These are phyloP conservation scores for Kappamyces sp. DNA, from an alignment of 192 early-diverging fungal genomes.

Conservation along the genomic window DNA sequence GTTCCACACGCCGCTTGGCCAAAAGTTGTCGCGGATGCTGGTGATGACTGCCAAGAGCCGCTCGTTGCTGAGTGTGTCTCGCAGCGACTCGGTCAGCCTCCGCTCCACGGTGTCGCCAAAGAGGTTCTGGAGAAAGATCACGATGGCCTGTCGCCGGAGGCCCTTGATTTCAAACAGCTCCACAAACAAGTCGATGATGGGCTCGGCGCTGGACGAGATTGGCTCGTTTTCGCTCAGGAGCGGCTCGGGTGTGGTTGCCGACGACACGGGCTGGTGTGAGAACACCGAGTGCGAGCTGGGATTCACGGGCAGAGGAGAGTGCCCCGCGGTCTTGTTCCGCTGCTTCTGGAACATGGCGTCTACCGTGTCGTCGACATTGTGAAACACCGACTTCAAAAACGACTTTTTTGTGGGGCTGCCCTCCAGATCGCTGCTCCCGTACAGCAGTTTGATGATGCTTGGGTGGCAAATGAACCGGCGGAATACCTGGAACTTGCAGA, in stretches of 20 bases:
- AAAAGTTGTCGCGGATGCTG: conserved; percentile 33
- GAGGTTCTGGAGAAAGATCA: conserved; percentile 77
- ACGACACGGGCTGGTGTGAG: no score
- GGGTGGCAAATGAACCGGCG: conserved; percentile 63
- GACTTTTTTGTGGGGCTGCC: conserved; percentile 19
- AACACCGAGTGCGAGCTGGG: no score
- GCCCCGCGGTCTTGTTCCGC: not conserved
- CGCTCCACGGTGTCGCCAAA: conserved; percentile 84
- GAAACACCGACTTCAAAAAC: conserved; percentile 56
- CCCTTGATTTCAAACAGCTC: conserved; percentile 91
- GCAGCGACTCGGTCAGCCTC: conserved; percentile 36
- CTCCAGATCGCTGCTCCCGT: not conserved
- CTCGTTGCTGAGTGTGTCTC: conserved; percentile 5
- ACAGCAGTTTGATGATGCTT: conserved; percentile 20
- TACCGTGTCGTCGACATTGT: conserved; percentile 67
- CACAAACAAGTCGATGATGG: conserved; percentile 75
- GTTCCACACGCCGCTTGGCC: conserved; percentile 44
- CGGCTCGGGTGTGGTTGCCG: not conserved
- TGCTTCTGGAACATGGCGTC: conserved; percentile 29
- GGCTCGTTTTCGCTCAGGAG: not conserved
- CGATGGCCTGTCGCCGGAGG: conserved; percentile 76
- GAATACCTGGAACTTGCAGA: conserved; percentile 60
- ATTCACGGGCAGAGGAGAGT: not conserved
- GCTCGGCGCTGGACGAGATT: conserved; percentile 41
- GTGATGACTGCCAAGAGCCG: not conserved